A percentile compares a stretch with the other conserved stretches of the same genome.
Evolutionary conservation across 1,284 basidiomycete genomes (phyloP).

Genomic region (Cryptococcus hybrid): DNA sequence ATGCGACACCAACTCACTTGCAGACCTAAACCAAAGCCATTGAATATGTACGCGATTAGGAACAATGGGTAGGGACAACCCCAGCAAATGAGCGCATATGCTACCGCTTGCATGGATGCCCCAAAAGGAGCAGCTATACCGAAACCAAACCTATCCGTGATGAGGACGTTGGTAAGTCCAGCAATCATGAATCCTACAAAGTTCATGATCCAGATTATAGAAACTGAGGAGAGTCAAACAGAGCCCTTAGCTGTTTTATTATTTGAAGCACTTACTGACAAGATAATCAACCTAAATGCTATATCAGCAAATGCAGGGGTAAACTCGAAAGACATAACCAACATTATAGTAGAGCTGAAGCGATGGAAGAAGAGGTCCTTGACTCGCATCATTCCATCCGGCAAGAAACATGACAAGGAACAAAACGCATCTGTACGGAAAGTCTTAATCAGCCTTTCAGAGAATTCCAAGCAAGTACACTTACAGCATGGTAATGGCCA

Average conservation of each 20-base stretch:
- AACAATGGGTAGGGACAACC: slow-evolving; percentile 67
- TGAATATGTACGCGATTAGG: slow-evolving; percentile 60
- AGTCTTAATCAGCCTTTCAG: too few relatives aligned
- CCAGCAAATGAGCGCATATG: slow-evolving; percentile 59
- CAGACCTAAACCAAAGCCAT: slow-evolving; percentile 61
- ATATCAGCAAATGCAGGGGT: neutral
- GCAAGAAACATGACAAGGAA: slow-evolving; percentile 11
- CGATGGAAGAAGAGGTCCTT: slow-evolving; percentile 61
- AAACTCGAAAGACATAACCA: slow-evolving; percentile 1
- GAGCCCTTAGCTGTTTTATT: neutral
- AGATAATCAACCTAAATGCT: slow-evolving; percentile 33
- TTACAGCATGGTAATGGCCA: slow-evolving; percentile 30
- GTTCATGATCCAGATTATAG: slow-evolving; percentile 59
- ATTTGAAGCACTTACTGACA: slow-evolving; percentile 23
- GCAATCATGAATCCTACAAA: slow-evolving; percentile 58
- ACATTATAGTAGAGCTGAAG: slow-evolving; percentile 57
- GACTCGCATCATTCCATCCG: slow-evolving; percentile 64
- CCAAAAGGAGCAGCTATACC: slow-evolving; percentile 54
- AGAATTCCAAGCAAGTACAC: too few relatives aligned
- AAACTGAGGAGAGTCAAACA: slow-evolving; percentile 52
- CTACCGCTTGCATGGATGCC: slow-evolving; percentile 48
- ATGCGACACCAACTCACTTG: slow-evolving; percentile 48
- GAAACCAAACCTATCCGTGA: slow-evolving; percentile 59
- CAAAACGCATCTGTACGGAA: too few relatives aligned
- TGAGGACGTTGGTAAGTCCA: slow-evolving; percentile 55